These are phyloP conservation scores for Venturia pyrina DNA, from an alignment of 2,329 filamentous ascomycete species.

Conservation along the genomic window DNA sequence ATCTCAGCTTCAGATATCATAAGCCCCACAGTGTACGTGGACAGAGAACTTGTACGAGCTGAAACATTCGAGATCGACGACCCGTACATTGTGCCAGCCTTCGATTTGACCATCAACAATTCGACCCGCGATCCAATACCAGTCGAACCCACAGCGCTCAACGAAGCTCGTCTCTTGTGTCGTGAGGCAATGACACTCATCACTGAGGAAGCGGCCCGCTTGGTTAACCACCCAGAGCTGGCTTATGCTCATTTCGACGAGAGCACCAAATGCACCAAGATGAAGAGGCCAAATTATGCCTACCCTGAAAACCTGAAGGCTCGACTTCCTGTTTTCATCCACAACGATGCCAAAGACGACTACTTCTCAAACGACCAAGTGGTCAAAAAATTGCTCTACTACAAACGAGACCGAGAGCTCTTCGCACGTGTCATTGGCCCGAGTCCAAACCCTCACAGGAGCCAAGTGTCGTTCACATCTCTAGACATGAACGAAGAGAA, in stretches of 20 bases:
- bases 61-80: constrained; percentile 21
- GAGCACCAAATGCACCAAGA: constrained; percentile 19
- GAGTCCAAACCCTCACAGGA: constrained; percentile 17
- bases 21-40: background rate
- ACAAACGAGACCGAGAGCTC: constrained; percentile 16
- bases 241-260: constrained; percentile 22
- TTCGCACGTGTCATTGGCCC: constrained; percentile 23
- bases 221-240: constrained; percentile 22
- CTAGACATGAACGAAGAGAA: constrained; percentile 20
- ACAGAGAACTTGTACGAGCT: background rate
- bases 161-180: constrained; percentile 21
- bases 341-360: constrained; percentile 20
- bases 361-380: constrained; percentile 16
- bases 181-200: constrained; percentile 24
- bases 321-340: constrained; percentile 20
- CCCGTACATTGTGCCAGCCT: constrained; percentile 14
- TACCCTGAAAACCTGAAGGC: constrained; percentile 22
- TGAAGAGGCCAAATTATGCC: constrained; percentile 24
- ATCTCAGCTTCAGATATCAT: background rate
- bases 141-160: constrained; percentile 20
- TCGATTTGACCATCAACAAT: constrained; percentile 19
- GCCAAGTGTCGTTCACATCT: constrained; percentile 21
- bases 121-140: constrained; percentile 18
- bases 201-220: constrained; percentile 22
- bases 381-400: constrained; percentile 18